Conservation (phyloP, 495 filamentous ascomycete species). For the Tuber indicum region DNA sequence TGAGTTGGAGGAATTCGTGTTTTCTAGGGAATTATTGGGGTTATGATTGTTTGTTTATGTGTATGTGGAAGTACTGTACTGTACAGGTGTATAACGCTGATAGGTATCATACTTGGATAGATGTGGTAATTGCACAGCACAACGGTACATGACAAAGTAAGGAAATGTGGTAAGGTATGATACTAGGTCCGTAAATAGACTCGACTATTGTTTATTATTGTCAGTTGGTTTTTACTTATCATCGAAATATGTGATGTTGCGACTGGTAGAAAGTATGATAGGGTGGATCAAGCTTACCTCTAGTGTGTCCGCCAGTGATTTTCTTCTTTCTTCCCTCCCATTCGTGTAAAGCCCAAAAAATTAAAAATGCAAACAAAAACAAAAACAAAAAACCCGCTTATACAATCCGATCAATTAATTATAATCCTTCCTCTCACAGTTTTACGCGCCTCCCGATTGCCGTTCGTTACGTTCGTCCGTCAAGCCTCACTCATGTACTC, state of each 20-base stretch:
- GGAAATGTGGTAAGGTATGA: not conserved
- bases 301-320: not conserved
- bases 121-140: not conserved
- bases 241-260: not conserved
- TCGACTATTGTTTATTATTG: not conserved
- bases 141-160: not conserved
- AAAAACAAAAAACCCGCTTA: not conserved
- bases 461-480: not conserved
- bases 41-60: not conserved
- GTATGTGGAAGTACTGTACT: not conserved
- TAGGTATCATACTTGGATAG: not conserved
- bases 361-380: not conserved
- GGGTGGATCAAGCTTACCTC: not conserved
- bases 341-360: not conserved
- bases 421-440: not conserved
- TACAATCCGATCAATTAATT: not conserved
- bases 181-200: not conserved
- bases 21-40: too few relatives aligned
- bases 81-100: not conserved
- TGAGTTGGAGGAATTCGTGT: too few relatives aligned
- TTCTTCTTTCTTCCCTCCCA: not conserved
- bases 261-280: not conserved
- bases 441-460: not conserved
- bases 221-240: not conserved
- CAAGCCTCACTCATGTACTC: slow-evolving; percentile 22